phyloP scores from a whole-genome alignment of 2,329 filamentous ascomycete genomes.

The Fusarium sp. region DNA sequence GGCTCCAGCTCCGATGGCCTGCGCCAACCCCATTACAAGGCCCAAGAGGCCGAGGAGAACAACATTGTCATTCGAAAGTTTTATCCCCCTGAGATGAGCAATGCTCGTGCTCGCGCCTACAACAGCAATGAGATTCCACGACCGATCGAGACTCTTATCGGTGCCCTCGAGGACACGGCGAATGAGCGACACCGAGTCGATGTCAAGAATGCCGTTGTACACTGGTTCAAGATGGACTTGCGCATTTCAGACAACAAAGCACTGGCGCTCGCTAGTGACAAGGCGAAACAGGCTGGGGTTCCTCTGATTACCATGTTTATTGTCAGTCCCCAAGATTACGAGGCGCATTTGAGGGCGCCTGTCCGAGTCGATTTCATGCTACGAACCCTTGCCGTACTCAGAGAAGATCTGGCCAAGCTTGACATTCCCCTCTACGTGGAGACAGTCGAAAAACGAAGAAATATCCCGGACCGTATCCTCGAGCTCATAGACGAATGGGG shows the following conservation, averaged over 20 bases:
- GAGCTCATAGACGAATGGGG: conserved; percentile 75
- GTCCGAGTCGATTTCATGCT: conserved; percentile 81
- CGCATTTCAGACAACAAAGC: conserved; percentile 76
- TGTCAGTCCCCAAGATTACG: conserved; percentile 81
- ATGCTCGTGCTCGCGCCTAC: conserved; percentile 77
- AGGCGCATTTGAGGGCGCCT: conserved; percentile 77
- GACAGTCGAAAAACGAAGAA: conserved; percentile 70
- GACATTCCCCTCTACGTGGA: conserved; percentile 82
- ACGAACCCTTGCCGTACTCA: conserved; percentile 71
- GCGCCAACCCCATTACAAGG: conserved; percentile 56
- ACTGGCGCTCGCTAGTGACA: conserved; percentile 69
- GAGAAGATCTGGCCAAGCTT: conserved; percentile 69
- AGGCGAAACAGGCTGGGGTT: conserved; percentile 70
- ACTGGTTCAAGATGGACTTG: conserved; percentile 91
- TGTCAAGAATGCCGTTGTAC: conserved; percentile 71
- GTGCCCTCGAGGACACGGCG: conserved; percentile 68
- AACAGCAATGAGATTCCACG: conserved; percentile 71
- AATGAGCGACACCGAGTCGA: conserved; percentile 59
- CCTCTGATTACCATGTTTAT: conserved; percentile 81
- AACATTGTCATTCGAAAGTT: conserved; percentile 75
- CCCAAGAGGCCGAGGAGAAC: conserved; percentile 58
- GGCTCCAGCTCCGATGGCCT: conserved; percentile 46
- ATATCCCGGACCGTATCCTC: conserved; percentile 67
- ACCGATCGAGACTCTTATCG: conserved; percentile 73
- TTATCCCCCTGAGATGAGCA: conserved; percentile 88